Evolutionary conservation across 106 monocot genomes (phyloP), one percentile per base, ranked within the genome.

Genomic region (Dendrobium catenatum): DNA sequence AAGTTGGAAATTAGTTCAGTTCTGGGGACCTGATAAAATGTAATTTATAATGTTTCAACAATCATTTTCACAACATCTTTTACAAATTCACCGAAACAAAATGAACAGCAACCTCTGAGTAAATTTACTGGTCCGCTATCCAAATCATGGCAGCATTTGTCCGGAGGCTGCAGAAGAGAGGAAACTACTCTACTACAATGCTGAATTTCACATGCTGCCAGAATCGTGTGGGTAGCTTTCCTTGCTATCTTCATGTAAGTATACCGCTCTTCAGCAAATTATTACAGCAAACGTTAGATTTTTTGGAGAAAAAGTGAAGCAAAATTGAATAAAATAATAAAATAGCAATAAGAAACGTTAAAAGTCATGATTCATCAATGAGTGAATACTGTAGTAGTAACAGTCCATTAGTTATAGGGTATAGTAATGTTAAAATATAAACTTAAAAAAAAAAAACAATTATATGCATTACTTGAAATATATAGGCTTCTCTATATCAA

Each of bases 141-240:
- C 11, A 33, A 67, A 24, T 55, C 81, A 82, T 89, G 91, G 15
- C 72, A 17, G 78, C 91, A 89, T 66, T 46, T 22, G 19, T 48
- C 44, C 8, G 87, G 89, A 47, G 85, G 81, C 33, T 82, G 86
- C 13, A 86, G 22, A 2, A 22, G 4, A 20, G 47, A 42, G 47
- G 85, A 48, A 77, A 88, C 88, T 47, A 83, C 83, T 26, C 80
- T 83, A 22, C 81, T 87, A 0, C 80, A 73, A 43, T 87, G 87
- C 68, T 83, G 68, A 54, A 91, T 81, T 72, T 89, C 91, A 78
- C 89, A 91, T 2, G 85, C 87, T 4, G 91, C 89, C 72, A 91
- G 82, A 72, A 91, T 83, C 40, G 85, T 85, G 82, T 89, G 88
- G 48, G 87, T 91, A 0, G 91, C 83, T 27, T 81, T 72, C 80